Percentiles rank a stretch among this genome's conserved stretches.
Evolutionary conservation across 306 rosid genomes (phyloP).

Genomic region (Arachis stenosperma): DNA sequence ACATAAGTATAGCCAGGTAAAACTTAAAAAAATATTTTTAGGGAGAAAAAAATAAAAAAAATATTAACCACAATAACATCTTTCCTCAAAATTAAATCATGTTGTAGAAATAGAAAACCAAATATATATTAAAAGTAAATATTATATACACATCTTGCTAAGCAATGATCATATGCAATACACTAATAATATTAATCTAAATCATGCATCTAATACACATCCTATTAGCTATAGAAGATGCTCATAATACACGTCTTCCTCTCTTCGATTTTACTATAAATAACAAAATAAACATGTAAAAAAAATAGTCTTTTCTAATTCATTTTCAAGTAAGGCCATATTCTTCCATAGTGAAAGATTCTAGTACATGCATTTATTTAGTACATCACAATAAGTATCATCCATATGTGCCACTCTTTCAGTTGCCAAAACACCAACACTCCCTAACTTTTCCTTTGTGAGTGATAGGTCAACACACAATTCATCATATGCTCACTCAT

Average conservation of each 20-base stretch:
- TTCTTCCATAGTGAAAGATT: too few species aligned
- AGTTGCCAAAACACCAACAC: neutral
- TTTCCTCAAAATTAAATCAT: neutral
- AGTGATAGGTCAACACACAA: neutral
- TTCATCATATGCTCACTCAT: neutral
- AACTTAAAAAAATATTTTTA: neutral
- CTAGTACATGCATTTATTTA: too few species aligned
- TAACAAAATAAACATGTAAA: neutral
- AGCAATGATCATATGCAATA: constrained; percentile 1
- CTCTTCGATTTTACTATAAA: too few species aligned
- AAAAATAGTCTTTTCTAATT: neutral
- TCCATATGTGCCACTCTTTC: too few species aligned
- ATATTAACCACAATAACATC: constrained; percentile 10
- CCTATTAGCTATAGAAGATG: neutral
- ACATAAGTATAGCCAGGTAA: constrained; percentile 23
- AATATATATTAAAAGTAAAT: neutral
- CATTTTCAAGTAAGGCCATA: too few species aligned
- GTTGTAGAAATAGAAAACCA: neutral
- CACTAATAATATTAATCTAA: neutral
- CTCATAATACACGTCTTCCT: neutral
- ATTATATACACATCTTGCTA: neutral
- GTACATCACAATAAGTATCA: too few species aligned
- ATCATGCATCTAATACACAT: neutral
- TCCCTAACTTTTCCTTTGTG: neutral
- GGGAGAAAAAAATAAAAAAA: too few species aligned